Conservation (phyloP, 129 eudicot genomes). For the Pseudognaphalium luteoalbum region DNA sequence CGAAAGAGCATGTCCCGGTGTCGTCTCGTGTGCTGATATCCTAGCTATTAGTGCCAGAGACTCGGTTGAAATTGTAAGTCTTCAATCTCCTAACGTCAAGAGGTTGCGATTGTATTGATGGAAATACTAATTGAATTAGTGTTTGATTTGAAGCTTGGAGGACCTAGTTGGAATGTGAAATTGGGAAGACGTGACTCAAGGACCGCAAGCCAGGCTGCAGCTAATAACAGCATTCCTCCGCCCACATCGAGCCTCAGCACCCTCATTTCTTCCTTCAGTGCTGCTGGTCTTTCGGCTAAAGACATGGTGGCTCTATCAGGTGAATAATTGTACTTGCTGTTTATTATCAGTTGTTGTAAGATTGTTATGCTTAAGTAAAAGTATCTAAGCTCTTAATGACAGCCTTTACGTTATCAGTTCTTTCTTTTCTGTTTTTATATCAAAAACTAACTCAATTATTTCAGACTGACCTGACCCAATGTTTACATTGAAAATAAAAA, state of each 20-base stretch:
- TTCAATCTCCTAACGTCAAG: background rate
- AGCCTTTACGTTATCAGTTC: too few species aligned
- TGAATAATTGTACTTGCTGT: background rate
- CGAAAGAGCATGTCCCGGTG: constrained; percentile 82
- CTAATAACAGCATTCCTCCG: constrained; percentile 76
- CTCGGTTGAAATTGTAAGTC: constrained; percentile 61
- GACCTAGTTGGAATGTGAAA: constrained; percentile 78
- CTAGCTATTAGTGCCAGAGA: constrained; percentile 80
- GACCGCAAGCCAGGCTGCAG: constrained; percentile 75
- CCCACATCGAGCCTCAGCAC: constrained; percentile 65
- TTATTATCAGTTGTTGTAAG: background rate
- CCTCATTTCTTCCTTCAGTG: constrained; percentile 57
- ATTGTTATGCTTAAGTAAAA: background rate
- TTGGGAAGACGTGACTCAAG: constrained; percentile 86
- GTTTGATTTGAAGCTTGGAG: constrained; percentile 64
- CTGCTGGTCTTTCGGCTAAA: constrained; percentile 71
- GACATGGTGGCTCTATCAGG: constrained; percentile 85
- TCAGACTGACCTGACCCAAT: too few species aligned
- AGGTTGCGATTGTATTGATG: background rate
- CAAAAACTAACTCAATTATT: too few species aligned
- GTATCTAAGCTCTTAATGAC: background rate
- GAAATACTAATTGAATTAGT: background rate
- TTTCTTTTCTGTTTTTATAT: too few species aligned
- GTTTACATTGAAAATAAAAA: background rate
- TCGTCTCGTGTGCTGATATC: constrained; percentile 88